Percentiles rank a stretch among this genome's conserved stretches.
These are phyloP conservation scores for Jamesozyma spencerorum DNA, from an alignment of 805 yeast genomes.

Conservation along the genomic window DNA sequence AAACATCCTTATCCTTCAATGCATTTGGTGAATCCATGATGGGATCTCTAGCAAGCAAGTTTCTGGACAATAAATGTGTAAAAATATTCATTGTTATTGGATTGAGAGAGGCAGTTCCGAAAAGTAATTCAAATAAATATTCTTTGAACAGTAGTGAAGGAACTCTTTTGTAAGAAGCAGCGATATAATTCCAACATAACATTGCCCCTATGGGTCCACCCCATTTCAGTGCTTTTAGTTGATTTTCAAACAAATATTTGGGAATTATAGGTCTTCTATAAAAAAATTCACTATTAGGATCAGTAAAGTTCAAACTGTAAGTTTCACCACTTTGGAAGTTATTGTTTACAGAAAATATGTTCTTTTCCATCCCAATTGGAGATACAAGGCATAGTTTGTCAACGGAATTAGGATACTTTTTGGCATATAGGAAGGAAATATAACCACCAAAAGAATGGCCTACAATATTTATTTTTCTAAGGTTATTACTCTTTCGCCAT, in stretches of 20 bases:
- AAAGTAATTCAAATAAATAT: constrained; percentile 17
- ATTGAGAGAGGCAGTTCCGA: constrained; percentile 6
- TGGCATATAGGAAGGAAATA: constrained; percentile 53
- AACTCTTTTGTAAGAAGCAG: constrained; percentile 23
- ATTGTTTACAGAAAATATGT: constrained; percentile 47
- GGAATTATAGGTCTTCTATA: constrained; percentile 27
- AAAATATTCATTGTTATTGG: constrained; percentile 18
- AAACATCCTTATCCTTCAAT: constrained; percentile 30
- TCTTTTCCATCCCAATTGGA: constrained; percentile 74
- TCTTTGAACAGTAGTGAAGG: constrained; percentile 21
- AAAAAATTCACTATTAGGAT: constrained; percentile 33
- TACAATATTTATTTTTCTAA: constrained; percentile 49
- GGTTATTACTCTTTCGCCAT: constrained; percentile 46
- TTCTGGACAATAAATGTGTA: constrained; percentile 23
- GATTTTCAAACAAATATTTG: constrained; percentile 25
- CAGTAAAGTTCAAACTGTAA: constrained; percentile 32
- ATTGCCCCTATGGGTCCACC: constrained; percentile 36
- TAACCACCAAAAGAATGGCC: constrained; percentile 81
- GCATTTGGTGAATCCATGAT: constrained; percentile 45
- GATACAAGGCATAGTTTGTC: constrained; percentile 53
- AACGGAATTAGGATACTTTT: constrained; percentile 47
- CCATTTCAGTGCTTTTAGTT: constrained; percentile 41
- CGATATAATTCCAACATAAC: constrained; percentile 28
- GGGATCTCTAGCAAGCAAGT: constrained; percentile 52
- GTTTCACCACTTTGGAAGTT: constrained; percentile 9